A percentile compares a stretch with the other conserved stretches of the same genome.
Evolutionary conservation across 2,329 filamentous ascomycete species (phyloP).

Genomic region (Penicillium sp.): DNA sequence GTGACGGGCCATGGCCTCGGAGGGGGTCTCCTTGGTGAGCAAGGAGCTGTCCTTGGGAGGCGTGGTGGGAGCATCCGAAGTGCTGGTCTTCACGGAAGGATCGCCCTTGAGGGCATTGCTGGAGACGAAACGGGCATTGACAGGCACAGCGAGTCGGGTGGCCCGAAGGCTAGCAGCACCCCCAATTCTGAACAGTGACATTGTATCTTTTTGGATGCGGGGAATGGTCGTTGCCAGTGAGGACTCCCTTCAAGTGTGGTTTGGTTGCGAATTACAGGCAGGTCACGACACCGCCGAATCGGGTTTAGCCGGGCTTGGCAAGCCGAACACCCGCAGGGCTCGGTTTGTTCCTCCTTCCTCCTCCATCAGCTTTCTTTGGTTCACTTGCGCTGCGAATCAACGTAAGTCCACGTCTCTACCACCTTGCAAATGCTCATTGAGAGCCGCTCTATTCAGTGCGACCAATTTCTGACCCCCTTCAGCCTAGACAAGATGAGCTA

Average conservation of each 20-base stretch:
- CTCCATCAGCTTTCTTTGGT: conserved; percentile 33
- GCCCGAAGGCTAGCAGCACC: conserved; percentile 35
- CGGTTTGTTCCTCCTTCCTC: conserved; percentile 26
- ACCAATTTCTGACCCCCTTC: conserved; percentile 26
- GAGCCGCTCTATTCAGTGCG: conserved; percentile 2
- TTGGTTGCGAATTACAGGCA: conserved; percentile 32
- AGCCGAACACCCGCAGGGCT: conserved; percentile 41
- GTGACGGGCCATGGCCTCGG: conserved; percentile 58
- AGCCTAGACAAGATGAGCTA: conserved; percentile 75
- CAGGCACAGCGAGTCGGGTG: conserved; percentile 27
- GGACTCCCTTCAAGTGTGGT: conserved; percentile 28
- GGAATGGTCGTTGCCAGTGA: conserved; percentile 30
- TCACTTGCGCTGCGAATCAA: conserved; percentile 33
- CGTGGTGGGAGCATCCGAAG: conserved; percentile 44
- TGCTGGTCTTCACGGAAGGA: conserved; percentile 54
- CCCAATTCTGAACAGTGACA: conserved; percentile 65
- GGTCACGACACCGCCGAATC: conserved; percentile 32
- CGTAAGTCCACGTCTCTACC: conserved; percentile 23
- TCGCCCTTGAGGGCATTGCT: conserved; percentile 42
- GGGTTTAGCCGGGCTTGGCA: conserved; percentile 33
- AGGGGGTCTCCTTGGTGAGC: conserved; percentile 51
- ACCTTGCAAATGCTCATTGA: not conserved
- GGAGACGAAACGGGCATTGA: conserved; percentile 39
- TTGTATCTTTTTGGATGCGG: conserved; percentile 39
- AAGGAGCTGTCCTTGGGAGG: conserved; percentile 43